Percentiles rank a stretch among this genome's conserved stretches.
Conservation (phyloP, 371 early-diverging fungal species). For the Entomophthora muscae region DNA sequence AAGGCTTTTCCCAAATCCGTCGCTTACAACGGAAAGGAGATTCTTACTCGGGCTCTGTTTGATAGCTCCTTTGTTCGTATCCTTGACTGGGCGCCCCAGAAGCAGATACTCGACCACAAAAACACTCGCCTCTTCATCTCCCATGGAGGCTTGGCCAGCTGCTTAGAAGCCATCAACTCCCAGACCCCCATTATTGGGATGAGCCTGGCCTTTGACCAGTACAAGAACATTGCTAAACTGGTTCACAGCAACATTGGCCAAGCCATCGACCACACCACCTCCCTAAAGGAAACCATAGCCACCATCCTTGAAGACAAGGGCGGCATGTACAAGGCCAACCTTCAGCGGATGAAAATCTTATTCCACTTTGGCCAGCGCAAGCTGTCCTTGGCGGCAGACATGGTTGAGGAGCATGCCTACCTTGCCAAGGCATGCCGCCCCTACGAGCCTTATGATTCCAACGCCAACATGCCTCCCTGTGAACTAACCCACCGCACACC, state of each 20-base stretch:
- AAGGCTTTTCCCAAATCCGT: not conserved
- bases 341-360: not conserved
- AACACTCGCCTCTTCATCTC: slow-evolving; percentile 8
- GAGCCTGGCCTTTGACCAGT: not conserved
- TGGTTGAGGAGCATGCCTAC: not conserved
- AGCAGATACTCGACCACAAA: slow-evolving; percentile 7
- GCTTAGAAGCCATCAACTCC: slow-evolving; percentile 8
- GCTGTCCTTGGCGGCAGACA: not conserved
- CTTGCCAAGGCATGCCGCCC: not conserved
- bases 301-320: not conserved
- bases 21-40: not conserved
- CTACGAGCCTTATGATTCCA: not conserved
- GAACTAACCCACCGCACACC: not conserved
- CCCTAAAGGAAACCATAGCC: not conserved
- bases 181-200: slow-evolving; percentile 2
- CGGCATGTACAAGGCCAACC: not conserved
- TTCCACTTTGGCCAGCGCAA: not conserved
- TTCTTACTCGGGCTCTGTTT: not conserved
- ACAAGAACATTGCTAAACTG: not conserved
- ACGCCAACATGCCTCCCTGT: not conserved
- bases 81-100: slow-evolving; percentile 6
- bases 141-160: slow-evolving; percentile 8
- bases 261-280: not conserved
- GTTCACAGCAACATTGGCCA: not conserved
- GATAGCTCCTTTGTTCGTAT: slow-evolving; percentile 7